Evolutionary conservation across 2,329 filamentous ascomycete genomes (phyloP).

Genomic region (Aphanocladium album): DNA sequence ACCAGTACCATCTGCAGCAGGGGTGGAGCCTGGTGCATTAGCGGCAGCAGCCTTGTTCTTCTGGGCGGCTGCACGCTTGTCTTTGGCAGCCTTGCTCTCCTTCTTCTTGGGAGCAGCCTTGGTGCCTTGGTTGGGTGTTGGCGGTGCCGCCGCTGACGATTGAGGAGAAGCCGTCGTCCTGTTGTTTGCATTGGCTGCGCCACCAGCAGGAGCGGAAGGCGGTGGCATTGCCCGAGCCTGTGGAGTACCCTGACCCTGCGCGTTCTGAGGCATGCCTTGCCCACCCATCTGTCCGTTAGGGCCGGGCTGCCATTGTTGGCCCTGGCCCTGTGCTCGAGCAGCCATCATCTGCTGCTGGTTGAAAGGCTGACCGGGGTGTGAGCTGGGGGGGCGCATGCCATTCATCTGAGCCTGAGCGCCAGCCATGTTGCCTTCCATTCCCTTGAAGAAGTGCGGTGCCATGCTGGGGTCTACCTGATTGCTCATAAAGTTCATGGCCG

Average conservation of each 20-base stretch:
- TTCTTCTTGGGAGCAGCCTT: constrained; percentile 78
- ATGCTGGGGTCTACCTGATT: constrained; percentile 59
- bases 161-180: constrained; percentile 58
- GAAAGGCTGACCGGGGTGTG: constrained; percentile 57
- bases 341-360: constrained; percentile 57
- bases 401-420: constrained; percentile 51
- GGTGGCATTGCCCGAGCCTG: constrained; percentile 67
- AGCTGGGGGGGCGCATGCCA: constrained; percentile 64
- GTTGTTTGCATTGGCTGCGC: constrained; percentile 46
- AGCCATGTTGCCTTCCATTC: constrained; percentile 51
- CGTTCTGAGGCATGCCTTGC: constrained; percentile 36
- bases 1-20: constrained; percentile 49
- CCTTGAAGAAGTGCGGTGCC: constrained; percentile 55
- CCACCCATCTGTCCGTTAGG: constrained; percentile 37
- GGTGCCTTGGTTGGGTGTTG: constrained; percentile 67
- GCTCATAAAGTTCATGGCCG: constrained; percentile 57
- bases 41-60: constrained; percentile 35
- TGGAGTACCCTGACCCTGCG: constrained; percentile 60
- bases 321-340: constrained; percentile 32
- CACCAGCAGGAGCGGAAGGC: constrained; percentile 51
- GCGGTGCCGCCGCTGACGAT: constrained; percentile 61
- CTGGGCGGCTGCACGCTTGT: constrained; percentile 36
- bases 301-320: constrained; percentile 36
- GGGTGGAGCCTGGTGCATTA: constrained; percentile 45
- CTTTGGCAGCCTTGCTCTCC: constrained; percentile 58